Base-by-base conservation (phyloP, 2,329 filamentous ascomycete species). In the Dactylellina parvicollis region DNA sequence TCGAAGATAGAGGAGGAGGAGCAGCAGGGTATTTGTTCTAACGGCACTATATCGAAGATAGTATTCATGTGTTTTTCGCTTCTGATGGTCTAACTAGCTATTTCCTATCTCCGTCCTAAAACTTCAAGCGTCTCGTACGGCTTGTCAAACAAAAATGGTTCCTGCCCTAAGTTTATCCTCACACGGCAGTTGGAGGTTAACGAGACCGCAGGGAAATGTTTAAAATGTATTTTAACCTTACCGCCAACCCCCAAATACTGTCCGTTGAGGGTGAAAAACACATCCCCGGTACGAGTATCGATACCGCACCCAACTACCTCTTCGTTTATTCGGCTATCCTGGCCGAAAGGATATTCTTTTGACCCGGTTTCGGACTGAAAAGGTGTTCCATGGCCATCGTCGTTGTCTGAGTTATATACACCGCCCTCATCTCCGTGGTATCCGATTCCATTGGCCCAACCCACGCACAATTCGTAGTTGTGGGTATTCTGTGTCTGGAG, bases 121-220 rank as follows among this genome's bases (percentile, higher is more conserved):
- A 50, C 46, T 16, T 50, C 46, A 14, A 50, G 10, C 10, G 22
- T 16, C n/a, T 50, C 46, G 14, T 28, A 28, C 2, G 3, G 8
- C 3, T 16, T 20, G 4, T 50, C 5, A n/a, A 50, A 50, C 30
- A 28, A 3, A 30, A 50, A 50, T 28, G 46, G 46, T 14, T 14
- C 2, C 30, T 32, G 22, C 10, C 46, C 46, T 9, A 50, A 30
- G 24, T 50, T 50, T 14, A 50, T 3, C 30, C 30, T 50, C n/a
- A 50, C n/a, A 2, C 16, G 2, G n/a, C 22, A 10, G 2, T 50
- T 30, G 3, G 7, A 5, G 7, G 46, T 12, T 5, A 50, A 4
- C 7, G 46, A 50, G n/a, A 50, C 22, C 2, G 46, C 46, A 7
- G 46, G 46, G n/a, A 28, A 50, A 50, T 30, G n/a, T 30, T 50